Conservation (phyloP, 2,329 filamentous ascomycete species). For the Alternaria alternata region DNA sequence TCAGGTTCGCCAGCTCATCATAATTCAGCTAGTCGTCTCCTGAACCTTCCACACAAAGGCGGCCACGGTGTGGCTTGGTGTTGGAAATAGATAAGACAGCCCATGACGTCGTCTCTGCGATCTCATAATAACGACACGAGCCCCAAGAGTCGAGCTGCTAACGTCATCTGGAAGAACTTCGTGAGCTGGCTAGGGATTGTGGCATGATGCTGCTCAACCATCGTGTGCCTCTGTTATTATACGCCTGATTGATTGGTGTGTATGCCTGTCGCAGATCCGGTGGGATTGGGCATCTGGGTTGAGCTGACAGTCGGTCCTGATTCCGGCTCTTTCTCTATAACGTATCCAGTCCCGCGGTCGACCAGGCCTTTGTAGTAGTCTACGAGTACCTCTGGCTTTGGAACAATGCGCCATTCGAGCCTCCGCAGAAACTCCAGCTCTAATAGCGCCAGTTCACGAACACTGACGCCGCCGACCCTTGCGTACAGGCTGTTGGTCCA, state of each 20-base stretch:
- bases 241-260: slow-evolving; percentile 30
- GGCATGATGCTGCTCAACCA: slow-evolving; percentile 9
- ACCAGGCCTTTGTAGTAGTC: slow-evolving; percentile 93
- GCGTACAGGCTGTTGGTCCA: slow-evolving; percentile 99
- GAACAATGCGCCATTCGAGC: slow-evolving; percentile 96
- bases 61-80: slow-evolving; percentile 21
- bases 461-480: slow-evolving; percentile 87
- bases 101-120: background rate
- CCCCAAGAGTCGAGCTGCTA: background rate
- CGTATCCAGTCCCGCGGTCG: slow-evolving; percentile 68
- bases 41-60: slow-evolving; percentile 19
- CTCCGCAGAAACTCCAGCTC: slow-evolving; percentile 93
- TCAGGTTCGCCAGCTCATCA: slow-evolving; percentile 34
- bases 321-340: slow-evolving; percentile 53
- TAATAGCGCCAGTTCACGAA: slow-evolving; percentile 86
- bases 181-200: background rate
- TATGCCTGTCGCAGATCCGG: slow-evolving; percentile 32
- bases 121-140: slow-evolving; percentile 2
- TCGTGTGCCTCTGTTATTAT: slow-evolving; percentile 16
- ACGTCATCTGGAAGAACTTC: background rate
- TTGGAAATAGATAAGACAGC: slow-evolving; percentile 14
- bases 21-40: slow-evolving; percentile 9
- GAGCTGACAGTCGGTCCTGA: slow-evolving; percentile 19
- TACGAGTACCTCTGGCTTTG: slow-evolving; percentile 89
- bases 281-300: slow-evolving; percentile 19